Evolutionary conservation across 148 eudicot species (phyloP), one percentile per base, ranked within the genome.

Genomic region (Chenopodium quinoa): DNA sequence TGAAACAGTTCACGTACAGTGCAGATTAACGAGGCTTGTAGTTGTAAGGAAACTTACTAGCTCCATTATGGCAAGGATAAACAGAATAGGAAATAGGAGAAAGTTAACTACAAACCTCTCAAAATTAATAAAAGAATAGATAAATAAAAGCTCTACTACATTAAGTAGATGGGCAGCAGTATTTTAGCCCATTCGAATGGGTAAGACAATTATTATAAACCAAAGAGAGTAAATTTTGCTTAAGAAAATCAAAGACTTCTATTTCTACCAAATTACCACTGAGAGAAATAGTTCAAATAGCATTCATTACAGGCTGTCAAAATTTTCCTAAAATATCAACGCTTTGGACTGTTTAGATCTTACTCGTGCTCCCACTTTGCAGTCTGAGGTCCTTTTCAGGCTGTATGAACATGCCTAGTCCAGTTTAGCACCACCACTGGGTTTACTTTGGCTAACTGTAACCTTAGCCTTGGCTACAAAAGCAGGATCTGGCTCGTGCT

Each of bases 401-500:
- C 60, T 20, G 27, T 17, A 34, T 2, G 13, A 34, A 58, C 62
- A 69, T 22, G 27, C 16, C 74, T 84, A 84, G 60, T 84, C 86
- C 44, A 72, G 78, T 60, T 84, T 84, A 63, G 75, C 83, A 5
- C 56, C 83, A 79, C 81, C 85, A 50, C 54, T 85, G 71, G 91
- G 82, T 82, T 75, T 78, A 34, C 77, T 73, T 74, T 81, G 89
- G 40, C 40, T 88, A 23, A 83, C 40, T 76, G 89, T 90, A 37
- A 90, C 91, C 81, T 85, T 87, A 70, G 92, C 92, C 68, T 87
- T 85, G 40, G 97, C 91, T 13, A 93, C 79, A 76, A 89, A 93
- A 54, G 80, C 84, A 67, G 92, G 88, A 88, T 92, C 97, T 3
- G 98, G 97, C 75, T 88, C 88, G 60, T 91, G 97, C 83, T 88